Evolutionary conservation across 2,329 filamentous ascomycete species (phyloP).

Genomic region (Fusarium austroafricanum): DNA sequence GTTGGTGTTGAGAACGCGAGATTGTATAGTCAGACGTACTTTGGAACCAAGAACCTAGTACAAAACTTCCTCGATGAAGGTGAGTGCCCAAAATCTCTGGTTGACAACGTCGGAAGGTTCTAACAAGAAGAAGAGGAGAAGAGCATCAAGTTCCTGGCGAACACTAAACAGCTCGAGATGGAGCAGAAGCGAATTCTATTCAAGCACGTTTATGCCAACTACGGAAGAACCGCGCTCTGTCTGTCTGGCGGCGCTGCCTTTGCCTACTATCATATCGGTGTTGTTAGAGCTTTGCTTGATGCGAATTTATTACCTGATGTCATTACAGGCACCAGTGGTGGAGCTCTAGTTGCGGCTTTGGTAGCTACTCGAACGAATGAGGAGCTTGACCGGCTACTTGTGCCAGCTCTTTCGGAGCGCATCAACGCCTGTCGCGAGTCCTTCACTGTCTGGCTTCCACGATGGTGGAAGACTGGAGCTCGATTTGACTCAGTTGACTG

Average conservation of each 20-base stretch:
- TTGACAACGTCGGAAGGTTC: background rate
- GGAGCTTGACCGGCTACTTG: slow-evolving; percentile 84
- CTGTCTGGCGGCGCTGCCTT: slow-evolving; percentile 94
- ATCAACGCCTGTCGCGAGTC: slow-evolving; percentile 89
- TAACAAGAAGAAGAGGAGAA: slow-evolving; percentile 66
- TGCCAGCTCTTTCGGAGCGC: slow-evolving; percentile 85
- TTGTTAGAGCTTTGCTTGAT: slow-evolving; percentile 89
- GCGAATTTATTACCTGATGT: slow-evolving; percentile 88
- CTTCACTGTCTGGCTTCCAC: slow-evolving; percentile 77
- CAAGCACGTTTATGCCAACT: slow-evolving; percentile 90
- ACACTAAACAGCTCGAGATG: slow-evolving; percentile 72
- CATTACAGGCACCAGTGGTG: slow-evolving; percentile 95
- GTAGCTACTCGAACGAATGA: slow-evolving; percentile 92
- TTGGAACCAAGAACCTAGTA: slow-evolving; percentile 94
- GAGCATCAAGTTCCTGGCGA: slow-evolving; percentile 73
- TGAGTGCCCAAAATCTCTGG: slow-evolving; percentile 49
- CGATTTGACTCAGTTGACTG: slow-evolving; percentile 94
- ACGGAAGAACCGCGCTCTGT: slow-evolving; percentile 90
- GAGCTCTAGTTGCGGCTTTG: slow-evolving; percentile 87
- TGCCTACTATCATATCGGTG: slow-evolving; percentile 96
- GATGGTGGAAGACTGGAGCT: slow-evolving; percentile 94
- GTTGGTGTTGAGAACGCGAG: slow-evolving; percentile 92
- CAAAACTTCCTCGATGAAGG: slow-evolving; percentile 91
- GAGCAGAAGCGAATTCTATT: slow-evolving; percentile 85
- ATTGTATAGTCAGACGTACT: slow-evolving; percentile 97